Base-by-base conservation (phyloP, 2,329 filamentous ascomycete genomes). In the Colletotrichum sp. region DNA sequence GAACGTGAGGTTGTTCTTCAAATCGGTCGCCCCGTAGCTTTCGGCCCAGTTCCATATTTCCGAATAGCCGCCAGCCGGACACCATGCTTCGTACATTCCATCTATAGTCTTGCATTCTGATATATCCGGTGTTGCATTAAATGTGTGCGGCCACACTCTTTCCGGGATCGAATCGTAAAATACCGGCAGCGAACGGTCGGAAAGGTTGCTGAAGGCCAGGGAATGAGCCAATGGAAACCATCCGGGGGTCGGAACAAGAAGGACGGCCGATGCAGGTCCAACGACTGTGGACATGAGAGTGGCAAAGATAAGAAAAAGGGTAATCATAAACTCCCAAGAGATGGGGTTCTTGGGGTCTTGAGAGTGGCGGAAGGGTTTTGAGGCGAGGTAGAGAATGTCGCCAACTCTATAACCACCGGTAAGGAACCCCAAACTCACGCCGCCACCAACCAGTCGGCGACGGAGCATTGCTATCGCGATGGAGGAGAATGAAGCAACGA, bases 371-470 rank as follows among this genome's bases (percentile, higher is more conserved):
- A 77, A 77, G 1, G 63, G 30, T 3, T 57, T 21, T 28, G 60
- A 72, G 9, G 48, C 8, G 32, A 77, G 75, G 28, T 75, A 77
- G 26, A 36, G 24, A 32, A 75, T 15, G 28, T 77, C 75, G 12
- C 75, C 75, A 16, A 77, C 63, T 7, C 75, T 34, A 18, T 77
- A 77, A 2, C 67, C 72, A 1, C 67, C 75, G 9, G 75, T 77
- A 24, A 77, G 67, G 15, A 77, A 67, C 4, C 75, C 75, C 4
- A 75, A 26, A 6, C 72, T 67, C 4, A 77, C 30, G 12, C 75
- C 75, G 18, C 18, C 64, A 6, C 72, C 67, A 21, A 75, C 18
- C 13, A 77, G 24, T 2, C 57, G 55, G 5, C 75, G 63, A 8
- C 64, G 57, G 24, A 67, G 43, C 21, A 72, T 71, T 13, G 55